Percentiles rank a stretch among this genome's conserved stretches.
Evolutionary conservation across 441 rosid genomes (phyloP).

Genomic region (Brassica balearica): DNA sequence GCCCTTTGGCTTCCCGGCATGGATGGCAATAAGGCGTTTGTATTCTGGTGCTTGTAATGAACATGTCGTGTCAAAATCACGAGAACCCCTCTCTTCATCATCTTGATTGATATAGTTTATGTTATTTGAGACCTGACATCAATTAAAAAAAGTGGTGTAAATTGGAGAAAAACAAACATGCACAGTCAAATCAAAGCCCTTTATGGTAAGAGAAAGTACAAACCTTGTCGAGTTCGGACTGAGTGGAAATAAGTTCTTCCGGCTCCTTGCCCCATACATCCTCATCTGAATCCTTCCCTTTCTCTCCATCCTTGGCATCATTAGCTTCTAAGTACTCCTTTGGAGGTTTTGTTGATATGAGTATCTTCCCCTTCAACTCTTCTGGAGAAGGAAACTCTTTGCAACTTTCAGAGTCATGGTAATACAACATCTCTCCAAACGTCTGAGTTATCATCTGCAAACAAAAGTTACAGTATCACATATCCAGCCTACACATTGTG

Average conservation of each 20-base stretch:
- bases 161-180: no score
- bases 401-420: conserved; percentile 49
- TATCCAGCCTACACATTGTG: not conserved
- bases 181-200: no score
- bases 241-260: conserved; percentile 42
- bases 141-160: no score
- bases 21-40: conserved; percentile 61
- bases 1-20: conserved; percentile 64
- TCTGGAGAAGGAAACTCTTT: conserved; percentile 66
- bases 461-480: not conserved
- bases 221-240: conserved; percentile 58
- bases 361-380: conserved; percentile 54
- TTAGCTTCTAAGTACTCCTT: conserved; percentile 61
- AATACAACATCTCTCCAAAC: conserved; percentile 59
- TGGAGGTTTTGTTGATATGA: conserved; percentile 74
- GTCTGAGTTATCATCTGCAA: conserved; percentile 63
- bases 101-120: conserved; percentile 38
- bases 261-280: conserved; percentile 53
- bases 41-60: conserved; percentile 47
- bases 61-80: conserved; percentile 35
- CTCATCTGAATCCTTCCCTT: conserved; percentile 51
- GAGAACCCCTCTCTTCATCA: conserved; percentile 43
- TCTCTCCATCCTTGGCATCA: conserved; percentile 42
- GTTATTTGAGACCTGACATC: conserved; percentile 52
- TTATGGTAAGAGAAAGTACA: not conserved